Conservation (phyloP, 106 monocot species). For the Hemerocallis citrina region DNA sequence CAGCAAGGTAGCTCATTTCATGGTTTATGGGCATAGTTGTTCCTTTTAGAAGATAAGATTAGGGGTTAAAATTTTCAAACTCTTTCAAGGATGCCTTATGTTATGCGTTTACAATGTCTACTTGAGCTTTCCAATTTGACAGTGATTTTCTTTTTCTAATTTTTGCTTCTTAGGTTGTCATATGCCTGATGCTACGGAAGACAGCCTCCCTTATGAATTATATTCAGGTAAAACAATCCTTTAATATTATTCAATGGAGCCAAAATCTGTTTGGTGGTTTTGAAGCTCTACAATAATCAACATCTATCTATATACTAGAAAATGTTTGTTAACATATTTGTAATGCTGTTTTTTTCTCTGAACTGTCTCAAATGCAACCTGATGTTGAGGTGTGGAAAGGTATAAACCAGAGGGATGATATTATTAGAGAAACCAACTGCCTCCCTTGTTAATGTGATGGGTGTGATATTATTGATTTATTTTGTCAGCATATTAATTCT, state of each 20-base stretch:
- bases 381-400: too few relatives aligned
- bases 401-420: too few relatives aligned
- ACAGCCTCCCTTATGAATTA: conserved; percentile 51
- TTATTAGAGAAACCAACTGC: too few relatives aligned
- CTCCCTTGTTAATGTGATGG: too few relatives aligned
- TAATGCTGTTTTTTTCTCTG: too few relatives aligned
- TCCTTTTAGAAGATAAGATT: neutral
- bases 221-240: conserved; percentile 40
- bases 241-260: neutral
- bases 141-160: neutral
- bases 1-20: conserved; percentile 50
- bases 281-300: neutral
- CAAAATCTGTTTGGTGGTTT: neutral
- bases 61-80: neutral
- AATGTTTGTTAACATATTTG: too few relatives aligned
- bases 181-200: conserved; percentile 61
- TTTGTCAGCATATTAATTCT: neutral
- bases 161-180: conserved; percentile 37
- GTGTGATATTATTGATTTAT: too few relatives aligned
- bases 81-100: neutral
- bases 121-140: neutral
- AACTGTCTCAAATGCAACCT: too few relatives aligned
- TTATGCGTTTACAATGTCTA: neutral
- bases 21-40: neutral
- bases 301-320: neutral